Percentiles rank a stretch among this genome's conserved stretches.
phyloP scores from a whole-genome alignment of 2,329 filamentous ascomycete genomes.

The Colletotrichum filicis region DNA sequence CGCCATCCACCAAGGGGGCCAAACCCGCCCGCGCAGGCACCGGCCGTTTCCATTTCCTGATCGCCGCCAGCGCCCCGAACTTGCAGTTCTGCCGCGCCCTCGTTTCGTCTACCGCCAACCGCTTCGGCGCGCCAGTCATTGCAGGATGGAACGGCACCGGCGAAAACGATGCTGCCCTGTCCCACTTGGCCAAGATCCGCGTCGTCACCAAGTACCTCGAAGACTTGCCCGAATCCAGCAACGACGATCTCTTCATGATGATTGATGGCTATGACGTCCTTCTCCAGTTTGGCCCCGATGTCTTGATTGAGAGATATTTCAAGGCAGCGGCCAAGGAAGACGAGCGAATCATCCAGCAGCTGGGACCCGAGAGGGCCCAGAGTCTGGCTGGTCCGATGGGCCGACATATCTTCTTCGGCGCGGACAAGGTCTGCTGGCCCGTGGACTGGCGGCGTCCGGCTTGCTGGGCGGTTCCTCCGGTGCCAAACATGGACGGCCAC shows the following conservation, averaged over 20 bases:
- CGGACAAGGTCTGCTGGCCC: constrained; percentile 58
- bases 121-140: constrained; percentile 50
- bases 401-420: constrained; percentile 55
- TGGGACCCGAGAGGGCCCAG: constrained; percentile 52
- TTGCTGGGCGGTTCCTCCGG: constrained; percentile 52
- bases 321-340: constrained; percentile 64
- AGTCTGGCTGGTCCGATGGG: constrained; percentile 44
- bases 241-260: constrained; percentile 71
- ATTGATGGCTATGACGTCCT: constrained; percentile 73
- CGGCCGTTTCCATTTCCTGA: constrained; percentile 47
- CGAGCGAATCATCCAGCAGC: constrained; percentile 58
- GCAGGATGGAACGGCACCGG: constrained; percentile 51
- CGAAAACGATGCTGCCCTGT: constrained; percentile 46
- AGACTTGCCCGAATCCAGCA: constrained; percentile 40
- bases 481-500: constrained; percentile 44
- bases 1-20: constrained; percentile 6
- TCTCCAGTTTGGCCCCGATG: constrained; percentile 72
- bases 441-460: constrained; percentile 47
- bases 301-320: constrained; percentile 72
- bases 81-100: constrained; percentile 51
- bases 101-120: constrained; percentile 49
- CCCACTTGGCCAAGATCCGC: constrained; percentile 53
- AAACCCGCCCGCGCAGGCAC: constrained; percentile 16
- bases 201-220: constrained; percentile 48
- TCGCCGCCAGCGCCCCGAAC: constrained; percentile 51